A percentile compares a stretch with the other conserved stretches of the same genome.
Conservation (phyloP, 148 eudicot species). For the Cornus controversa region DNA sequence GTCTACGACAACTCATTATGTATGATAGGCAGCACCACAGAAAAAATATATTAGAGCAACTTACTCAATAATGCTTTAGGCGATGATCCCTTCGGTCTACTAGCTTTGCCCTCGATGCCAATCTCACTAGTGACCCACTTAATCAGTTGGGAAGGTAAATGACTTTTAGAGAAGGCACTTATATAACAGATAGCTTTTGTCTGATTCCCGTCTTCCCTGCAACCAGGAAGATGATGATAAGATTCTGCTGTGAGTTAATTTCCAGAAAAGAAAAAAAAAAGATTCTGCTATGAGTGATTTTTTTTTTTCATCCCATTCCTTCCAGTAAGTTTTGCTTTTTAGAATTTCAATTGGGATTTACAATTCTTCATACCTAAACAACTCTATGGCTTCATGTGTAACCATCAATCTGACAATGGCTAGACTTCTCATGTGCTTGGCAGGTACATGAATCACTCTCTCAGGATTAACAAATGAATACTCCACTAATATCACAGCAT, state of each 20-base stretch:
- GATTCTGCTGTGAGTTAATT: neutral
- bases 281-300: no score
- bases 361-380: constrained; percentile 31
- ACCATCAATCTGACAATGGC: constrained; percentile 43
- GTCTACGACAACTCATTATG: neutral
- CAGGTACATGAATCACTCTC: constrained; percentile 26
- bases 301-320: no score
- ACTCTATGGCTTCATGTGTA: constrained; percentile 50
- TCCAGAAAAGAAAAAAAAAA: neutral
- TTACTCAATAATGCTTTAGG: constrained; percentile 57
- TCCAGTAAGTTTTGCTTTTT: neutral
- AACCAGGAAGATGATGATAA: constrained; percentile 9
- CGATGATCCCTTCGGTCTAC: constrained; percentile 44
- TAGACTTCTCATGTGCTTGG: constrained; percentile 27
- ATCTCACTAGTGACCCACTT: constrained; percentile 37
- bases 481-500: constrained; percentile 48
- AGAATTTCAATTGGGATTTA: neutral
- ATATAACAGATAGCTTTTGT: constrained; percentile 40
- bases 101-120: constrained; percentile 23
- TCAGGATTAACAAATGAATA: constrained; percentile 45
- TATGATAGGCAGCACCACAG: neutral
- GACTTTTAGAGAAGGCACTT: constrained; percentile 54
- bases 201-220: constrained; percentile 46
- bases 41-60: neutral
- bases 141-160: constrained; percentile 35